A percentile compares a stretch with the other conserved stretches of the same genome.
Conservation (phyloP, 441 rosid species). For the Sinapis alba region DNA sequence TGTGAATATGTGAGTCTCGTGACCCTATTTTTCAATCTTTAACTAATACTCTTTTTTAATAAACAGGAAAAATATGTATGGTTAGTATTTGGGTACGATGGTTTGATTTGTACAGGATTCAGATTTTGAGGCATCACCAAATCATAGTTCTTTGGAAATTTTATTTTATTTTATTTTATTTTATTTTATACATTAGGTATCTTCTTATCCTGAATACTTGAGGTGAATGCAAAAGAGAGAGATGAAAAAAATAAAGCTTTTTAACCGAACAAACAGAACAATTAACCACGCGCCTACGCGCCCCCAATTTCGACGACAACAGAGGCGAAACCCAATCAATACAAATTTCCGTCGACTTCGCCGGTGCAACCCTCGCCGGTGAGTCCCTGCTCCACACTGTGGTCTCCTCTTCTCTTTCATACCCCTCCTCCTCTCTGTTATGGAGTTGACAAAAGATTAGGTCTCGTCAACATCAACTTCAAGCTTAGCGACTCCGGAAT, state of each 20-base stretch:
- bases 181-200: neutral
- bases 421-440: too few species aligned
- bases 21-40: conserved; percentile 7
- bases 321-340: too few species aligned
- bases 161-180: neutral
- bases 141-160: neutral
- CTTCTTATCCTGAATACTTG: neutral
- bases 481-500: too few species aligned
- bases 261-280: too few species aligned
- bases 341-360: too few species aligned
- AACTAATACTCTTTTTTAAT: neutral
- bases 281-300: too few species aligned
- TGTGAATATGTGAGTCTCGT: conserved; percentile 33
- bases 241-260: neutral
- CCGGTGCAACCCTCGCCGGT: too few species aligned
- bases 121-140: neutral
- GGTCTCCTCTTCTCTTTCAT: too few species aligned
- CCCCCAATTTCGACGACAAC: too few species aligned
- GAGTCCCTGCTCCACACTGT: too few species aligned
- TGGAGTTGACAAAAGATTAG: too few species aligned
- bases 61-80: neutral
- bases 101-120: neutral
- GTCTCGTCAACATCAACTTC: too few species aligned
- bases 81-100: neutral
- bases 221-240: neutral